These are phyloP conservation scores for Ceratocystiopsis sp. DNA, from an alignment of 2,329 filamentous ascomycete species.

Conservation along the genomic window DNA sequence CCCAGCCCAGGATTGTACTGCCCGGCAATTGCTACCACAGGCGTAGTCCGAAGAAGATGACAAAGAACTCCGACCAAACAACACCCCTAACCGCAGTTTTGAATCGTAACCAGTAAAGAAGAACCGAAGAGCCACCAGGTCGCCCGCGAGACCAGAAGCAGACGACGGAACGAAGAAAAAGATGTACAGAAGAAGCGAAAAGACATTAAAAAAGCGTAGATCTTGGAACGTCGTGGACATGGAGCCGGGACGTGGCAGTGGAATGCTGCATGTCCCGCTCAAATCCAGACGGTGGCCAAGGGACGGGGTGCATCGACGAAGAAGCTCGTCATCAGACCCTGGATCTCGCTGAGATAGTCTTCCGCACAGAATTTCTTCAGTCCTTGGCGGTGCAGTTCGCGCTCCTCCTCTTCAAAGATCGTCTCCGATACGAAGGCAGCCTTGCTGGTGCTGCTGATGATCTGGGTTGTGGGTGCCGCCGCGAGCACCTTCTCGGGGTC, in stretches of 20 bases:
- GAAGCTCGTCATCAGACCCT: conserved; percentile 46
- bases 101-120: background rate
- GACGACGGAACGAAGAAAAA: conserved; percentile 1
- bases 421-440: conserved; percentile 24
- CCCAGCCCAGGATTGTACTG: too few relatives aligned
- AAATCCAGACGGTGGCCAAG: conserved; percentile 31
- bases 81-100: background rate
- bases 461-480: too few relatives aligned
- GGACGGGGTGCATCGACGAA: conserved; percentile 25
- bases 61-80: background rate
- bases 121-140: background rate
- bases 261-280: conserved; percentile 3
- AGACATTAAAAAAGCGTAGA: background rate
- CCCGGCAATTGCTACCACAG: too few relatives aligned
- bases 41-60: background rate
- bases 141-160: background rate
- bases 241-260: background rate
- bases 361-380: conserved; percentile 59
- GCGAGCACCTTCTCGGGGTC: conserved; percentile 7
- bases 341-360: conserved; percentile 72
- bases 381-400: conserved; percentile 50
- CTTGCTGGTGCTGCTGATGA: too few relatives aligned
- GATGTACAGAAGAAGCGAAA: conserved; percentile 8
- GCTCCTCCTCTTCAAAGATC: conserved; percentile 41
- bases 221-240: too few relatives aligned